These are phyloP conservation scores for Ambrosia hybrid DNA, from an alignment of 140 eudicot species.

Conservation along the genomic window DNA sequence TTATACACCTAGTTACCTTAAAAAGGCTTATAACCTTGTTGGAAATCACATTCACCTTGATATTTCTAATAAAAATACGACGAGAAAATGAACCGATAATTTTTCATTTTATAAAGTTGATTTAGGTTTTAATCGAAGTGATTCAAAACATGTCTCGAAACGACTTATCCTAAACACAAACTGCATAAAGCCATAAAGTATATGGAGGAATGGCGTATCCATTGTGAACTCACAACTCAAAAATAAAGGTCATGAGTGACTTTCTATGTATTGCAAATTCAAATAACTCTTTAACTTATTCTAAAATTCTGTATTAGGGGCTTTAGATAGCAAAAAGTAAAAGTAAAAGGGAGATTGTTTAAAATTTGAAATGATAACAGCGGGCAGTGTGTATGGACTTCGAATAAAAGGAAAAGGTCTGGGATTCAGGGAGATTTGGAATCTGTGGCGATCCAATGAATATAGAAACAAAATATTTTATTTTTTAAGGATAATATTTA, in stretches of 20 bases:
- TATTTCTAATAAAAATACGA: not conserved
- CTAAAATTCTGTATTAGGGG: conserved; percentile 3
- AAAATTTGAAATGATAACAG: conserved; percentile 42
- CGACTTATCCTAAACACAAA: not conserved
- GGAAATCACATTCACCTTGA: not conserved
- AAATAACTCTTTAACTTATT: conserved; percentile 14
- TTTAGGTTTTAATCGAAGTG: not conserved
- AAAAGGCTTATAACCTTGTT: not conserved
- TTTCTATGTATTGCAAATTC: conserved; percentile 23
- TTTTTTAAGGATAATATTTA: too few relatives aligned
- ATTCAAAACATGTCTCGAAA: not conserved
- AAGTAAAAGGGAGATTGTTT: conserved; percentile 37
- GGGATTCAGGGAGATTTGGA: not conserved
- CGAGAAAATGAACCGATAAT: not conserved
- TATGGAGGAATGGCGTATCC: not conserved
- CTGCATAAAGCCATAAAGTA: not conserved
- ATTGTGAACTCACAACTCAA: conserved; percentile 19
- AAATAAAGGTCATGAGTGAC: conserved; percentile 9
- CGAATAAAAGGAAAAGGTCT: conserved; percentile 4
- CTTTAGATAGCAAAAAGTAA: conserved; percentile 39
- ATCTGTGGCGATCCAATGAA: conserved; percentile 25
- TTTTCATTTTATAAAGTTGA: not conserved
- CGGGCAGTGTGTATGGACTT: conserved; percentile 31
- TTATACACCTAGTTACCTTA: not conserved
- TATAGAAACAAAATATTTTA: not conserved